Evolutionary conservation across 2,329 filamentous ascomycete genomes (phyloP).

Genomic region (Waltergamsia citrina): DNA sequence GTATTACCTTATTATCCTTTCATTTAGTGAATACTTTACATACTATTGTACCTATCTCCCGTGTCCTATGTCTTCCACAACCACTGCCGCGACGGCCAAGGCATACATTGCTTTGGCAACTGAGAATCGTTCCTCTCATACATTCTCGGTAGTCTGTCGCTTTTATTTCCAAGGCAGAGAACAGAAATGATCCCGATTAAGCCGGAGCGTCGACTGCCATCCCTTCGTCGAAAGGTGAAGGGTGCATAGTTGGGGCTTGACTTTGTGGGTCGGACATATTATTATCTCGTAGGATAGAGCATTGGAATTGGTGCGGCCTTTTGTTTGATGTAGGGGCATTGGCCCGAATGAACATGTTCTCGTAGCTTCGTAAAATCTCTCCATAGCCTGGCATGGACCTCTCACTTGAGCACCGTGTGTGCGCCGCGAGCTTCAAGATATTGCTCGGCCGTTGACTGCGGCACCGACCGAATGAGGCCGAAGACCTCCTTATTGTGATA

Average conservation of each 20-base stretch:
- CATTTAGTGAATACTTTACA: no score
- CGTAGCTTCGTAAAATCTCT: neutral
- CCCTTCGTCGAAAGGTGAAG: constrained; percentile 64
- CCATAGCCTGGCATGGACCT: neutral
- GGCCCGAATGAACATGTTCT: neutral
- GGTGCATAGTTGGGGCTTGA: constrained; percentile 92
- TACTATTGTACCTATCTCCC: neutral
- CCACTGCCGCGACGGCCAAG: constrained; percentile 44
- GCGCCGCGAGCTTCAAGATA: constrained; percentile 86
- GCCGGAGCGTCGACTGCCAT: constrained; percentile 93
- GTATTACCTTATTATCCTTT: neutral
- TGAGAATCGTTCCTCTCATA: constrained; percentile 53
- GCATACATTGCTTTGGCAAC: constrained; percentile 48
- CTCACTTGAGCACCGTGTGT: constrained; percentile 84
- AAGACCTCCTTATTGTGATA: constrained; percentile 95
- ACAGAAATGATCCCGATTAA: constrained; percentile 83
- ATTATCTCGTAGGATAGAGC: no score
- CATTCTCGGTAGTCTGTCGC: constrained; percentile 74
- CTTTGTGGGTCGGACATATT: constrained; percentile 77
- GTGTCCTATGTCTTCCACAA: neutral
- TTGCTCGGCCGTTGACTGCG: constrained; percentile 75
- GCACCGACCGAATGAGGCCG: constrained; percentile 67
- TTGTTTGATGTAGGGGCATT: neutral
- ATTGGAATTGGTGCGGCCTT: no score
- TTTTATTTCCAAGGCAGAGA: constrained; percentile 71